phyloP scores from a whole-genome alignment of 805 yeast genomes.

The Saccharomycopsis capsularis region DNA sequence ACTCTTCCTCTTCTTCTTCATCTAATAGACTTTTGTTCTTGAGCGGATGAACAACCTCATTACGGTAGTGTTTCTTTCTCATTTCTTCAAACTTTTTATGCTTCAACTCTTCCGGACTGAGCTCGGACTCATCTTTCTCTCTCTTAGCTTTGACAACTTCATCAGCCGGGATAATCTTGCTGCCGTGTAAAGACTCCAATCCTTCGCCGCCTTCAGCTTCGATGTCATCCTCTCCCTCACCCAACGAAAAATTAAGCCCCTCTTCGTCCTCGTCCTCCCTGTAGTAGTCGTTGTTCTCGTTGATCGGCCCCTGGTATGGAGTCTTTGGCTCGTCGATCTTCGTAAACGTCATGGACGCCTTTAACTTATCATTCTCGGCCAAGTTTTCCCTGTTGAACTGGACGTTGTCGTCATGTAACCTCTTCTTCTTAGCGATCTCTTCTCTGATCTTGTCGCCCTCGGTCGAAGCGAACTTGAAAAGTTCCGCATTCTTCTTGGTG shows the following conservation, averaged over 20 bases:
- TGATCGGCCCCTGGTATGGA: conserved; percentile 86
- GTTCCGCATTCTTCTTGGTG: conserved; percentile 66
- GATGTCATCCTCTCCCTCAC: conserved; percentile 44
- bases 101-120: conserved; percentile 35
- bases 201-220: conserved; percentile 39
- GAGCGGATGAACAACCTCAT: conserved; percentile 39
- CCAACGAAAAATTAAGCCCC: conserved; percentile 43
- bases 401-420: conserved; percentile 32
- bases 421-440: conserved; percentile 35
- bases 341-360: conserved; percentile 39
- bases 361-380: conserved; percentile 42
- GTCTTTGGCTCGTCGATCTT: conserved; percentile 93
- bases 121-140: conserved; percentile 23
- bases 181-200: conserved; percentile 34
- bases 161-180: conserved; percentile 30
- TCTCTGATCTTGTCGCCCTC: conserved; percentile 43
- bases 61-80: conserved; percentile 75
- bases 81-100: conserved; percentile 67
- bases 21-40: conserved; percentile 23
- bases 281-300: conserved; percentile 68
- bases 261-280: conserved; percentile 56
- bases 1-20: conserved; percentile 29
- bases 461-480: conserved; percentile 29
- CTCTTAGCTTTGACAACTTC: conserved; percentile 26
- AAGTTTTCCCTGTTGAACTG: conserved; percentile 85